Percentiles rank a stretch among this genome's conserved stretches.
Conservation (phyloP, 1,139 yeast genomes). For the Yamadazyma epiphylla region DNA sequence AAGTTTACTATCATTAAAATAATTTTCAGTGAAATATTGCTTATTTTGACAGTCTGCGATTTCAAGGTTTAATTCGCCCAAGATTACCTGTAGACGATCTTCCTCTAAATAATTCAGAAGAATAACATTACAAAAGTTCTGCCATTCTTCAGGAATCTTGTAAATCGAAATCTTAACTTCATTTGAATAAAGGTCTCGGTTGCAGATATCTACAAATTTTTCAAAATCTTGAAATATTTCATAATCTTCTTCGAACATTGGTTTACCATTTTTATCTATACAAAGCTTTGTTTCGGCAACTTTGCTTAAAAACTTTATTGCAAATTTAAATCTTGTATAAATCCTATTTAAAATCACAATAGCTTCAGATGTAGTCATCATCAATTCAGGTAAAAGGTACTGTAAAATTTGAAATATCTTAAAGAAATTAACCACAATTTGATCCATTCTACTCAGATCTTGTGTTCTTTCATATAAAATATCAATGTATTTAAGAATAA, state of each 20-base stretch:
- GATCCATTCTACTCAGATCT: constrained; percentile 6
- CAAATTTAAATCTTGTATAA: constrained; percentile 6
- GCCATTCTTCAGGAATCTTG: constrained; percentile 9
- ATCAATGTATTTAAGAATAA: constrained; percentile 4
- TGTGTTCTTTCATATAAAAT: constrained; percentile 3
- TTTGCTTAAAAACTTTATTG: constrained; percentile 5
- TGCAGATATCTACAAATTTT: constrained; percentile 5
- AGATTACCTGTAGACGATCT: no score
- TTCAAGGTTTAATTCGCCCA: not conserved
- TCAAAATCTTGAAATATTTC: constrained; percentile 3
- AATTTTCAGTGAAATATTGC: not conserved
- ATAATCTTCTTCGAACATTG: no score
- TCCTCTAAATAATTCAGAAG: constrained; percentile 6
- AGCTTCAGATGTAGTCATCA: constrained; percentile 7
- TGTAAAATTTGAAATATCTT: constrained; percentile 1
- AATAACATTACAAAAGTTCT: constrained; percentile 1
- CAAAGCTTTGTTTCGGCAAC: no score
- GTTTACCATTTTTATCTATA: no score
- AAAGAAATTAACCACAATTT: constrained; percentile 2
- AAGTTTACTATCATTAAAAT: no score
- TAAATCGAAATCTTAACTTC: constrained; percentile 6
- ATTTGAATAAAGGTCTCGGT: constrained; percentile 5
- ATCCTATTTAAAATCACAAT: constrained; percentile 6
- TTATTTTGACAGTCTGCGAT: not conserved
- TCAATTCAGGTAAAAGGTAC: constrained; percentile 2